Evolutionary conservation across 257 asterid genomes (phyloP).

Genomic region (Petunia axillaris): DNA sequence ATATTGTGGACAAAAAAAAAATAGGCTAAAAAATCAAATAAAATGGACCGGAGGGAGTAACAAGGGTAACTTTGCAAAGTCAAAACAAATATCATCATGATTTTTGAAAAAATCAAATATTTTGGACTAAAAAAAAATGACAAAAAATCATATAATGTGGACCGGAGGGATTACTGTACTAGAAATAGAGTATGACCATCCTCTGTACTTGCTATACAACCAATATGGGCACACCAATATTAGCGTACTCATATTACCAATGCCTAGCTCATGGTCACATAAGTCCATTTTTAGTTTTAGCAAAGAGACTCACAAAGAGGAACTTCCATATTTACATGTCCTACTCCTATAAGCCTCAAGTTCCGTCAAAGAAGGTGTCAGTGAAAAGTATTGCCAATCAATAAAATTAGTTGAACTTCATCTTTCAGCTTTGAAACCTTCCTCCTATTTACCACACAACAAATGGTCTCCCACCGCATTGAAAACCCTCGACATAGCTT

Average conservation of each 20-base stretch:
- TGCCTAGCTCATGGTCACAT: slow-evolving; percentile 28
- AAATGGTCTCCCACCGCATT: slow-evolving; percentile 55
- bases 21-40: too few relatives aligned
- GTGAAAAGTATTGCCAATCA: slow-evolving; percentile 27
- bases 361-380: slow-evolving; percentile 40
- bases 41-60: too few relatives aligned
- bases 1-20: too few relatives aligned
- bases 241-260: slow-evolving; percentile 20
- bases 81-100: too few relatives aligned
- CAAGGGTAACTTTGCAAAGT: too few relatives aligned
- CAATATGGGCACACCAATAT: not conserved
- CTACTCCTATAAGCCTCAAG: slow-evolving; percentile 48
- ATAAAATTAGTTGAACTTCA: slow-evolving; percentile 42
- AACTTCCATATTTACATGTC: slow-evolving; percentile 42
- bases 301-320: slow-evolving; percentile 41
- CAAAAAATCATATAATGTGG: too few relatives aligned
- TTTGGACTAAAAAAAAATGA: too few relatives aligned
- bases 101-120: too few relatives aligned
- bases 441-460: slow-evolving; percentile 53
- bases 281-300: slow-evolving; percentile 36
- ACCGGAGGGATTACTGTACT: too few relatives aligned
- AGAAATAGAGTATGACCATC: too few relatives aligned
- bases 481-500: slow-evolving; percentile 45
- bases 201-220: too few relatives aligned
- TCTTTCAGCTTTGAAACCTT: slow-evolving; percentile 40